A percentile compares a stretch with the other conserved stretches of the same genome.
Evolutionary conservation across 352 stramenopile species (phyloP).

Genomic region (Pseudoperonospora humuli): DNA sequence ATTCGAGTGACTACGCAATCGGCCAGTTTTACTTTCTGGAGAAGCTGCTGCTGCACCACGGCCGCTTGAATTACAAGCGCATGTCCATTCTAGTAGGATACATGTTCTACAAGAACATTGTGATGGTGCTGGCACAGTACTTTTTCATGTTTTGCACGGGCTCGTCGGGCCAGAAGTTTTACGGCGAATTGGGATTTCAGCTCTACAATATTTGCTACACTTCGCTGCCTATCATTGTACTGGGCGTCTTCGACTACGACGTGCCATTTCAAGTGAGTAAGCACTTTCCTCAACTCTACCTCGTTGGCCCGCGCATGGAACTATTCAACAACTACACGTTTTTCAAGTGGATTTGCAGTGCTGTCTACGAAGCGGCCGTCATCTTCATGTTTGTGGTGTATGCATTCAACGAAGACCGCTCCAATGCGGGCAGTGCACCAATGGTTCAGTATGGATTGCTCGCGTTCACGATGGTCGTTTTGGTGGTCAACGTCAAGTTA

Average conservation of each 20-base stretch:
- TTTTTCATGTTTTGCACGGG: constrained; percentile 89
- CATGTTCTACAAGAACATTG: constrained; percentile 99
- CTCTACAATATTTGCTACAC: constrained; percentile 94
- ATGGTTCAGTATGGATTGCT: constrained; percentile 89
- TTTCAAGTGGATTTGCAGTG: constrained; percentile 80
- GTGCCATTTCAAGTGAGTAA: constrained; percentile 53
- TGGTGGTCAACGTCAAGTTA: constrained; percentile 91
- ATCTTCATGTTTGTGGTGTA: constrained; percentile 69
- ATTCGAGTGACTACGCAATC: constrained; percentile 96
- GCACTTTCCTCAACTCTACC: constrained; percentile 73
- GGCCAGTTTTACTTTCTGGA: constrained; percentile 95
- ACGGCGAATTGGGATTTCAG: constrained; percentile 69
- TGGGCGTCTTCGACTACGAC: constrained; percentile 77
- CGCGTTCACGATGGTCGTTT: constrained; percentile 90
- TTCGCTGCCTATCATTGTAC: constrained; percentile 84
- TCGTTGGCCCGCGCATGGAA: constrained; percentile 61
- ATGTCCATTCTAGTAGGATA: constrained; percentile 92
- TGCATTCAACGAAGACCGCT: constrained; percentile 60
- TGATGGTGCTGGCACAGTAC: constrained; percentile 86
- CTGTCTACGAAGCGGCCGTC: constrained; percentile 57
- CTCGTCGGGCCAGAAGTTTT: constrained; percentile 85
- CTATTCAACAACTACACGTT: constrained; percentile 80
- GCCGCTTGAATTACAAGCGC: constrained; percentile 95
- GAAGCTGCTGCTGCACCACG: constrained; percentile 94
- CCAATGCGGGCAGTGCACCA: constrained; percentile 78